A percentile compares a stretch with the other conserved stretches of the same genome.
Conservation (phyloP, 345 rosid genomes). For the Citrus sinensis region DVS_A1.0 CM039163.1:45947001-45947500, state of each 20-base stretch:
- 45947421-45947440: conserved; percentile 39
- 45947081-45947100: background rate
- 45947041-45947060: background rate
- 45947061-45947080: background rate
- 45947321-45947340: background rate
- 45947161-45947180: background rate
- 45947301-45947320: background rate
- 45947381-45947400: conserved; percentile 54
- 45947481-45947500: conserved; percentile 91
- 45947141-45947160: background rate
- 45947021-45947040: background rate
- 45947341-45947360: background rate
- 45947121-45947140: background rate
- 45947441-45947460: conserved; percentile 64
- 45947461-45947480: conserved; percentile 58
- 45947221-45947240: conserved; percentile 68
- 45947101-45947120: background rate
- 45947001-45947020: background rate
- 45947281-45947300: background rate
- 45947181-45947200: conserved; percentile 79
- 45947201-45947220: conserved; percentile 75
- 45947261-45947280: background rate
- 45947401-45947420: conserved; percentile 53
- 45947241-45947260: conserved; percentile 48
- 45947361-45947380: conserved; percentile 46